Percentiles rank a stretch among this genome's conserved stretches.
These are phyloP conservation scores for Poronia punctata DNA, from an alignment of 495 filamentous ascomycete genomes.

Conservation along the genomic window DNA sequence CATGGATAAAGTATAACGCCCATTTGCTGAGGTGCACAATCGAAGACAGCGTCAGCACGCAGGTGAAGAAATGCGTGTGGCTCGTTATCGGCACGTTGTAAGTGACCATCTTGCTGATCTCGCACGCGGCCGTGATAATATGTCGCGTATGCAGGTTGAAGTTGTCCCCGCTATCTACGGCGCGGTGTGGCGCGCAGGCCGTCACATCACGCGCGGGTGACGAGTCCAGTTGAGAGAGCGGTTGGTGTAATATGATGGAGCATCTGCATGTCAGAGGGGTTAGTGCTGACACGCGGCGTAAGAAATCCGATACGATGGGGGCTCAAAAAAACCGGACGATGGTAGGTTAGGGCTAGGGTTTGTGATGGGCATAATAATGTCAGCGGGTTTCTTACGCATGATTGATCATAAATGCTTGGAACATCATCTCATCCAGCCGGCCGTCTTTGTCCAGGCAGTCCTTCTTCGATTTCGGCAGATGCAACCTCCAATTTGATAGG, in stretches of 20 bases:
- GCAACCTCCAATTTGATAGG: slow-evolving; percentile 76
- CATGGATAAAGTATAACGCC: slow-evolving; percentile 46
- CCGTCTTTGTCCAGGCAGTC: slow-evolving; percentile 61
- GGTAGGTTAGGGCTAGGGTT: neutral
- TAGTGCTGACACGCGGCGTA: neutral
- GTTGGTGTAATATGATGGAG: slow-evolving; percentile 67
- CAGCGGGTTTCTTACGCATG: slow-evolving; percentile 45
- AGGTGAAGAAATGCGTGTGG: slow-evolving; percentile 87
- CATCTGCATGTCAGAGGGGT: slow-evolving; percentile 19
- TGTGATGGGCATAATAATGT: neutral
- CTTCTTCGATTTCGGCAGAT: slow-evolving; percentile 69
- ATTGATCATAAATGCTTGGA: slow-evolving; percentile 82
- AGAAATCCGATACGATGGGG: too few relatives aligned
- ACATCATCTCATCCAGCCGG: slow-evolving; percentile 80
- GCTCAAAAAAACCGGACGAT: neutral
- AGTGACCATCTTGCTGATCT: slow-evolving; percentile 69
- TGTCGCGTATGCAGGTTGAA: slow-evolving; percentile 72
- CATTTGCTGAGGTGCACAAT: slow-evolving; percentile 56
- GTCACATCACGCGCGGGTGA: slow-evolving; percentile 47
- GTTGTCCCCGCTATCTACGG: slow-evolving; percentile 47
- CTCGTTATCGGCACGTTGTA: slow-evolving; percentile 64
- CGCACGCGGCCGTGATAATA: slow-evolving; percentile 68
- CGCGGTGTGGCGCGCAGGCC: slow-evolving; percentile 49
- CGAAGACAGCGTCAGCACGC: slow-evolving; percentile 63
- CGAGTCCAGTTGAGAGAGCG: slow-evolving; percentile 54